A percentile compares a stretch with the other conserved stretches of the same genome.
These are phyloP conservation scores for Stromatinia cepivora DNA, from an alignment of 2,329 filamentous ascomycete genomes.

Conservation along the genomic window DNA sequence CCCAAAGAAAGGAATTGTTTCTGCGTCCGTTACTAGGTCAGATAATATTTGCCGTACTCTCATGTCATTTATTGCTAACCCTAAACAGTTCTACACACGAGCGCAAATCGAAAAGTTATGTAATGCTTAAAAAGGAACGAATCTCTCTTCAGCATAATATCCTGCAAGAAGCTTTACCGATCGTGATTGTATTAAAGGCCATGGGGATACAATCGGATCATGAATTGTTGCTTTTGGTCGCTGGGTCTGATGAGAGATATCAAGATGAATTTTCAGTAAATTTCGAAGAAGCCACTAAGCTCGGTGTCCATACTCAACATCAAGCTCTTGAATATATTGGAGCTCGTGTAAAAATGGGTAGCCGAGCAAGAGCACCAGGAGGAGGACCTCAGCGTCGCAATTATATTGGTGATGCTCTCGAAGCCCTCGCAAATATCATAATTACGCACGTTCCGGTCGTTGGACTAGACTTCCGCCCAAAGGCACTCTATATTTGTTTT, in stretches of 20 bases:
- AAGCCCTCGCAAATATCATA: constrained; percentile 88
- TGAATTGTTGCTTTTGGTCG: constrained; percentile 89
- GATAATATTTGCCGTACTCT: constrained; percentile 31
- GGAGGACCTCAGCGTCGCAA: constrained; percentile 63
- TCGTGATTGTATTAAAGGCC: constrained; percentile 89
- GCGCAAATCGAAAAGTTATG: constrained; percentile 96
- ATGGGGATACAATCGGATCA: constrained; percentile 92
- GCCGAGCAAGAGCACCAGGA: constrained; percentile 55
- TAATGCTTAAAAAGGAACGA: constrained; percentile 88
- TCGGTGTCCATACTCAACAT: constrained; percentile 86
- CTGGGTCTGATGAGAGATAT: constrained; percentile 82
- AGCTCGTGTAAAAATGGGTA: constrained; percentile 81
- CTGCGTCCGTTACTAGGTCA: constrained; percentile 81
- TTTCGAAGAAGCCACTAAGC: constrained; percentile 86
- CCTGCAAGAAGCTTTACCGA: constrained; percentile 88
- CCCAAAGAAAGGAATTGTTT: constrained; percentile 87
- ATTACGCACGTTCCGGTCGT: constrained; percentile 93
- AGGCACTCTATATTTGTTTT: constrained; percentile 92
- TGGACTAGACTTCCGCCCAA: constrained; percentile 92
- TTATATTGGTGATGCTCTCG: constrained; percentile 86
- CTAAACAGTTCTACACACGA: constrained; percentile 83
- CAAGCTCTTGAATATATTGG: constrained; percentile 95
- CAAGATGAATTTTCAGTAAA: constrained; percentile 96
- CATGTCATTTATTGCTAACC: constrained; percentile 25
- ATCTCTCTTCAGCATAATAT: constrained; percentile 92